Conservation (phyloP, 768 basidiomycete species). For the Phlegmacium glaucopus region DNA sequence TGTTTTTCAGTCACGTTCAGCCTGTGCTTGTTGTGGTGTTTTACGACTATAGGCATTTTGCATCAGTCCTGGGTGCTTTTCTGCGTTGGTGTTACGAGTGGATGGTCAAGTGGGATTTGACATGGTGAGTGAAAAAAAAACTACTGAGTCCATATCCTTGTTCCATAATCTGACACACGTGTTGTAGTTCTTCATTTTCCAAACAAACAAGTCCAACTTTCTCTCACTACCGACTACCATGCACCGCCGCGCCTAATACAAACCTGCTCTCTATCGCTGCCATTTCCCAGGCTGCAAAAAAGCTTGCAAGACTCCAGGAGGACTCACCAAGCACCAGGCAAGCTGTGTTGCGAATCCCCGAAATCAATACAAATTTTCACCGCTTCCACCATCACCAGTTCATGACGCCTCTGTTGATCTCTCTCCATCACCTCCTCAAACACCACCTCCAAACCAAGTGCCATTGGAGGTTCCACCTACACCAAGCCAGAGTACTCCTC, state of each 20-base stretch:
- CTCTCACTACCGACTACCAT: not conserved
- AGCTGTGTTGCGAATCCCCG: not conserved
- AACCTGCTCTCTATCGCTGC: not conserved
- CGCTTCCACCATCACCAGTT: too few species aligned
- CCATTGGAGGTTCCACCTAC: not conserved
- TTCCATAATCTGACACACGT: not conserved
- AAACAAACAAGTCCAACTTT: not conserved
- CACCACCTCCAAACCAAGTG: not conserved
- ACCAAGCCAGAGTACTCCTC: not conserved
- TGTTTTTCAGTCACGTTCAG: not conserved
- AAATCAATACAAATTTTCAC: too few species aligned
- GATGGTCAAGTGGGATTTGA: too few species aligned
- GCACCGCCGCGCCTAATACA: not conserved
- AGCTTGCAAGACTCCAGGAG: not conserved
- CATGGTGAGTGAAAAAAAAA: not conserved
- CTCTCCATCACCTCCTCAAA: too few species aligned
- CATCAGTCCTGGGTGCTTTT: not conserved
- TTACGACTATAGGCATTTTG: not conserved
- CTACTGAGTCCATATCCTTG: not conserved
- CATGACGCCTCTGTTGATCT: too few species aligned
- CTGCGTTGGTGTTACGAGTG: not conserved
- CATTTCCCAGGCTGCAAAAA: not conserved
- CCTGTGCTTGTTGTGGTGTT: not conserved
- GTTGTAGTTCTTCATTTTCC: not conserved
- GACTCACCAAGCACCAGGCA: not conserved